Base-by-base conservation (phyloP, 257 asterid species). In the Solanum medicagineum region DNA sequence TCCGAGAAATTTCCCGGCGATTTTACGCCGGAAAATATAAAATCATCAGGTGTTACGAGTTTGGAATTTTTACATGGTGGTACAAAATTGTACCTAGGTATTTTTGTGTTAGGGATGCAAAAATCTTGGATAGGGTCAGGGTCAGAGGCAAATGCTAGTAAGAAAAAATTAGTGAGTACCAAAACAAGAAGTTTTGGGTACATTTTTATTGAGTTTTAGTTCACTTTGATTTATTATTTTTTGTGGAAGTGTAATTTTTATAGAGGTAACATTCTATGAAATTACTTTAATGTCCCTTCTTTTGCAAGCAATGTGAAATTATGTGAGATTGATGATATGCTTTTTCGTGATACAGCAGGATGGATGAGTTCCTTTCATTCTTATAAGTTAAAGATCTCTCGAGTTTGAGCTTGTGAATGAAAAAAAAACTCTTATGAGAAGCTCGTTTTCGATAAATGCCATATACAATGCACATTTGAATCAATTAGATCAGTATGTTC, bases 91-190 rank as follows among this genome's bases (percentile, higher is more conserved):
- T 15, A 60, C 16, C 74, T 60, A 24, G 87, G 63, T 66, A 47
- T 12, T 74, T 10, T 63, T 51, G 91, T 65, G 77, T 84, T 82
- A 16, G 94, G 95, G 62, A 92, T 89, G 90, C 94, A 92, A 66
- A 87, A 91, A 85, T 92, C 94, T 75, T 89, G 87, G 47, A 91
- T 56, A 19, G 94, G 93, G 74, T 92, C 94, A 20, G 94, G 92
- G 85, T 92, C 93, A 55, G 93, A 88, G 55, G 90, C 90, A n/a
- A 74, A 53, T 47, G n/a, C 49, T 7, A 56, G 80, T 81, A 83
- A 14, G 80, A 16, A 85, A 45, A 26, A 55, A 5, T 17, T 80
- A 80, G 22, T 5, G 22, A 89, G 68, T 3, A 85, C 24, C 13
- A 77, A 40, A 55, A 87, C 22, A 56, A 59, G 81, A 71, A 85